phyloP scores from a whole-genome alignment of 495 filamentous ascomycete genomes.

The Rhypophila decipiens region DNA sequence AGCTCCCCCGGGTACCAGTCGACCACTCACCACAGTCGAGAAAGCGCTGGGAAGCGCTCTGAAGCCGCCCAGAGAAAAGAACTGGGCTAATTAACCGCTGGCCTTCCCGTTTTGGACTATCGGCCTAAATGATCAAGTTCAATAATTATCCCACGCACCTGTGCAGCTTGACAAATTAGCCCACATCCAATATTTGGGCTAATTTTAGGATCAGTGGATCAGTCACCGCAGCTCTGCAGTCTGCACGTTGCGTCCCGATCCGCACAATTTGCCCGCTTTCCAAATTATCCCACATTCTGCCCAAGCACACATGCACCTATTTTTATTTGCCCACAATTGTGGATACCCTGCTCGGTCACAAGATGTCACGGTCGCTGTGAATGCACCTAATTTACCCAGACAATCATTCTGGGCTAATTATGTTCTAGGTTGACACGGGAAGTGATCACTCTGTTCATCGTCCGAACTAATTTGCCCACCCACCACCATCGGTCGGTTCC shows the following conservation, averaged over 20 bases:
- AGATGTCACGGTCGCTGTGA: neutral
- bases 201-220: slow-evolving; percentile 18
- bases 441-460: too few relatives aligned
- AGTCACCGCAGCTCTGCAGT: neutral
- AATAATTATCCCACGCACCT: neutral
- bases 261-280: slow-evolving; percentile 11
- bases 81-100: slow-evolving; percentile 29
- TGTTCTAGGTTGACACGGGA: too few relatives aligned
- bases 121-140: slow-evolving; percentile 3
- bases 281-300: slow-evolving; percentile 15
- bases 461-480: neutral
- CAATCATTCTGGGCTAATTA: slow-evolving; percentile 9
- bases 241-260: neutral
- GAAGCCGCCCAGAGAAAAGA: neutral
- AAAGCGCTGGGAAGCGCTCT: neutral
- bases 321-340: slow-evolving; percentile 13
- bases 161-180: slow-evolving; percentile 19
- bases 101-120: slow-evolving; percentile 11
- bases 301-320: neutral
- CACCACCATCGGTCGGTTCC: too few relatives aligned
- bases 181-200: slow-evolving; percentile 19
- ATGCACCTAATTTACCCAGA: neutral
- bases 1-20: neutral
- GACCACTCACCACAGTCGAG: neutral
- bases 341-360: neutral